phyloP scores from a whole-genome alignment of 352 stramenopile species.

The Paralagenidium karlingii region DNA sequence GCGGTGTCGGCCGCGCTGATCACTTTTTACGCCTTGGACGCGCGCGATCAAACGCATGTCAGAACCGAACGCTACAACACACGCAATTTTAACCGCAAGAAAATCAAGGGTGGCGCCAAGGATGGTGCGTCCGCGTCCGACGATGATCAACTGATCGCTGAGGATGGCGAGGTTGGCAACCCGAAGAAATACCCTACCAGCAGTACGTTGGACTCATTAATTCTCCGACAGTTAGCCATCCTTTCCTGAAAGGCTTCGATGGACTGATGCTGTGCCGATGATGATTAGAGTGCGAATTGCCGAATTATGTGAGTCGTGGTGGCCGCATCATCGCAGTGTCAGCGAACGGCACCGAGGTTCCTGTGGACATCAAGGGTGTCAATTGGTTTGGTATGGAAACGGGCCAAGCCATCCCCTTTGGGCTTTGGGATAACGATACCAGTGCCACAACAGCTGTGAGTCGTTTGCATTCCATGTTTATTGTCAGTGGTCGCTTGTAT shows the following conservation, averaged over 20 bases:
- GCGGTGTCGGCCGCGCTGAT: neutral
- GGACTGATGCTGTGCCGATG: no score
- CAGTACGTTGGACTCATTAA: no score
- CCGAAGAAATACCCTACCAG: conserved; percentile 38
- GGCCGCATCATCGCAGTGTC: conserved; percentile 6
- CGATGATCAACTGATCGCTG: conserved; percentile 19
- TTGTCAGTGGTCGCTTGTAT: neutral
- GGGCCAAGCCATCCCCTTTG: conserved; percentile 25
- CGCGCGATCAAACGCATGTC: conserved; percentile 10
- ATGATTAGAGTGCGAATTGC: conserved; percentile 10
- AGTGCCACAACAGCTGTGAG: conserved; percentile 40
- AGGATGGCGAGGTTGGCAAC: conserved; percentile 48
- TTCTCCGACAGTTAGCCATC: no score
- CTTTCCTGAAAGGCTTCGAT: no score
- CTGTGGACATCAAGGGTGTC: conserved; percentile 8
- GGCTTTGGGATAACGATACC: conserved; percentile 40
- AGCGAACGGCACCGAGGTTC: conserved; percentile 1
- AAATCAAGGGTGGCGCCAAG: conserved; percentile 10
- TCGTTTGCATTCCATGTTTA: neutral
- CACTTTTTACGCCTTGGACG: conserved; percentile 2
- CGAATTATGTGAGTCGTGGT: conserved; percentile 8
- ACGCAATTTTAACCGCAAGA: conserved; percentile 20
- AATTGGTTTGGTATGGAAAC: conserved; percentile 15
- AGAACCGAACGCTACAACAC: conserved; percentile 6
- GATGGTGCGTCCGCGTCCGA: neutral